A percentile compares a stretch with the other conserved stretches of the same genome.
Conservation (phyloP, 139 green algal genomes). For the Mesotaenium endlicherianum region DNA sequence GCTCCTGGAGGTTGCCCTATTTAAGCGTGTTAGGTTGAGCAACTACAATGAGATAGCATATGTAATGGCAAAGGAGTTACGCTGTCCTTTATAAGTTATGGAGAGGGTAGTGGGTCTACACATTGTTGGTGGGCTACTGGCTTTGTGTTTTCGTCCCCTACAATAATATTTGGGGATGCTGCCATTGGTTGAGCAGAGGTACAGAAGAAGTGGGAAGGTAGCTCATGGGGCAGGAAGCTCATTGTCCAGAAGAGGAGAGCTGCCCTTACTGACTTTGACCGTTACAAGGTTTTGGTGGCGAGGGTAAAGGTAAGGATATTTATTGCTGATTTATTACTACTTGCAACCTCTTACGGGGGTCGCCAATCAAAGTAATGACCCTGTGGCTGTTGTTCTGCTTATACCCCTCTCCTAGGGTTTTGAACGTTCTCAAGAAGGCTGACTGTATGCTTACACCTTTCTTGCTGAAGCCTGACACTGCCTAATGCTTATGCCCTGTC, state of each 20-base stretch:
- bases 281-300: slow-evolving; percentile 75
- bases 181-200: slow-evolving; percentile 76
- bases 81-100: too few relatives aligned
- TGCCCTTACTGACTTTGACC: slow-evolving; percentile 85
- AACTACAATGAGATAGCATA: too few relatives aligned
- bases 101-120: too few relatives aligned
- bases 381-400: neutral
- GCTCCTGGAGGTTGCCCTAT: too few relatives aligned
- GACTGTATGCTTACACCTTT: neutral
- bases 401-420: neutral
- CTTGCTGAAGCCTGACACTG: too few relatives aligned
- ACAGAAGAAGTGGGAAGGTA: slow-evolving; percentile 79
- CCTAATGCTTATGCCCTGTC: too few relatives aligned
- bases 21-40: too few relatives aligned
- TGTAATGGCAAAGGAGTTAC: too few relatives aligned
- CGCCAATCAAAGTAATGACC: neutral
- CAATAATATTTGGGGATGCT: too few relatives aligned
- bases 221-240: slow-evolving; percentile 88
- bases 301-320: slow-evolving; percentile 45
- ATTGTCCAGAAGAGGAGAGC: slow-evolving; percentile 68
- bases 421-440: too few relatives aligned
- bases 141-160: too few relatives aligned
- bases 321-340: neutral
- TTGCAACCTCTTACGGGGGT: neutral
- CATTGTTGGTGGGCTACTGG: too few relatives aligned